Evolutionary conservation across 2,329 filamentous ascomycete species (phyloP), one percentile per base, ranked within the genome.

Genomic region (Xylariaceae sp.): DNA sequence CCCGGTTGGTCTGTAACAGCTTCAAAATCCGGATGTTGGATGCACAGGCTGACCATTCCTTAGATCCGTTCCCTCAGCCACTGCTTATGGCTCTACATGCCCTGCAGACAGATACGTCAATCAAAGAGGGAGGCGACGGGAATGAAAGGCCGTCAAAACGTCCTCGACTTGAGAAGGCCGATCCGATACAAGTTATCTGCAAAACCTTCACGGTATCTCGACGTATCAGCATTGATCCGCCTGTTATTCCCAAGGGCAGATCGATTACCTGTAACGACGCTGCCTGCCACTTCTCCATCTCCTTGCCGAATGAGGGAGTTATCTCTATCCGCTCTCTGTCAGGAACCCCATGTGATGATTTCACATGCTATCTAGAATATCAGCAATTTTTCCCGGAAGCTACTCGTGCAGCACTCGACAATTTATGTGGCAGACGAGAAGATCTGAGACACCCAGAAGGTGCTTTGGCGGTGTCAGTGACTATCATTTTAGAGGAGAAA

Each of bases 381-480:
- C 21, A 53, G 12, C 49, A 47, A 12, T 37, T 22, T 21, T 51
- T 62, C 40, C 48, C 58, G 5, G 37, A 59, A n/a, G 9, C 49
- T 2, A 32, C 51, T 36, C 34, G 40, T 2, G 42, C 50, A 18
- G 55, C 60, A 22, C 42, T 34, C 65, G 3, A 37, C 52, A 13
- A 54, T 65, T 10, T 34, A 15, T 5, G 60, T 4, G 32, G 41
- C 12, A 58, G 54, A 21, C 57, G 55, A 45, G 58, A 62, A 8
- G 52, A 50, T 15, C 9, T 15, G 9, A 8, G 51, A 53, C 2
- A 46, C 43, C 12, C 49, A 62, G 58, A 64, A 22, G 63, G 53
- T 42, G 58, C 58, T 6, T 58, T 78, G 21, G 54, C 49, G 0
- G 75, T 73, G 72, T 63, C 63, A 8, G 59, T 55, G 5, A 60